Evolutionary conservation across 805 yeast genomes (phyloP).

Genomic region (Ascoidea asiatica): DNA sequence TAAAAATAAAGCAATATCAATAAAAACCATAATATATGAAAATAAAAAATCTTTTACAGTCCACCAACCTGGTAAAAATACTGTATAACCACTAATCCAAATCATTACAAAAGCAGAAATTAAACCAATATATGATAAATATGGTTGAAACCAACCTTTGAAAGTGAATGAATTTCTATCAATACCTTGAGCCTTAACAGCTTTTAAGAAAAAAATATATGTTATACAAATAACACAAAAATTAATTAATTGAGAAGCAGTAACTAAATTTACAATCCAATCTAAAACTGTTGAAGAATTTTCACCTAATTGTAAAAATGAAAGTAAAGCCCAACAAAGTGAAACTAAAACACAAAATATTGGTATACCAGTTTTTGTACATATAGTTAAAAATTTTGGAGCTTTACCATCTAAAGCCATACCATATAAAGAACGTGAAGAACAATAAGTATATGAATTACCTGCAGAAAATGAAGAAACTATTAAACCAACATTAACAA

Average conservation of each 20-base stretch:
- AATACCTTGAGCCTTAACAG: slow-evolving; percentile 37
- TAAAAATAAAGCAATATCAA: slow-evolving; percentile 30
- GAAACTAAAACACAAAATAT: slow-evolving; percentile 38
- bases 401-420: slow-evolving; percentile 62
- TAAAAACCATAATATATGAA: slow-evolving; percentile 59
- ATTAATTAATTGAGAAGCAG: slow-evolving; percentile 54
- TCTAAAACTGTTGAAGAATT: slow-evolving; percentile 49
- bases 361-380: slow-evolving; percentile 62
- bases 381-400: slow-evolving; percentile 48
- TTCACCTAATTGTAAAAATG: slow-evolving; percentile 50
- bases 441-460: slow-evolving; percentile 64
- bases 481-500: slow-evolving; percentile 67
- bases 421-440: slow-evolving; percentile 56
- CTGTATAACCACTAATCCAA: slow-evolving; percentile 54
- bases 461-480: slow-evolving; percentile 76
- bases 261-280: slow-evolving; percentile 63
- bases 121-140: slow-evolving; percentile 35
- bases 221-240: slow-evolving; percentile 44
- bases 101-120: slow-evolving; percentile 34
- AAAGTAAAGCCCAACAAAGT: slow-evolving; percentile 43
- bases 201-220: slow-evolving; percentile 49
- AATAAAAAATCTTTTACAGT: slow-evolving; percentile 45
- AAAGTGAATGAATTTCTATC: slow-evolving; percentile 25
- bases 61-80: slow-evolving; percentile 60
- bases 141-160: slow-evolving; percentile 49